phyloP scores from a whole-genome alignment of 805 yeast genomes.

The Brettanomyces naardenensis region DNA sequence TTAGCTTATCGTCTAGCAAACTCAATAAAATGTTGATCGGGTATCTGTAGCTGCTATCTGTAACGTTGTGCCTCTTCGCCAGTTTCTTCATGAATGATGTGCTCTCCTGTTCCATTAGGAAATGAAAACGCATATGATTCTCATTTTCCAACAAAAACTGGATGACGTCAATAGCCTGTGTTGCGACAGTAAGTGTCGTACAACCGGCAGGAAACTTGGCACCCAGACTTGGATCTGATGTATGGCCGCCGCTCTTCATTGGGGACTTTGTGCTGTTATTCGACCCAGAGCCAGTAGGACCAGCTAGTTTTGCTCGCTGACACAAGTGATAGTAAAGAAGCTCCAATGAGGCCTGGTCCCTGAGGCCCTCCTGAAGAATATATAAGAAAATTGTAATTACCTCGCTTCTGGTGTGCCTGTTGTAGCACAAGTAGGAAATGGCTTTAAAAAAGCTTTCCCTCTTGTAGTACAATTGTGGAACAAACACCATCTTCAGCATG shows the following conservation, averaged over 20 bases:
- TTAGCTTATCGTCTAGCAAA: constrained; percentile 53
- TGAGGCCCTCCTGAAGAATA: constrained; percentile 69
- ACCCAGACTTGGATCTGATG: not conserved
- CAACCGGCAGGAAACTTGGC: constrained; percentile 47
- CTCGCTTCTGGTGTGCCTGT: constrained; percentile 73
- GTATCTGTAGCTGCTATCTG: constrained; percentile 42
- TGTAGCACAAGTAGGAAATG: constrained; percentile 59
- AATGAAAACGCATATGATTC: constrained; percentile 60
- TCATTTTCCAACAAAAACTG: constrained; percentile 64
- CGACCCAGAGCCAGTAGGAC: not conserved
- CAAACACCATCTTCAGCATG: constrained; percentile 58
- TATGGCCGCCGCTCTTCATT: not conserved
- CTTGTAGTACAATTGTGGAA: constrained; percentile 58
- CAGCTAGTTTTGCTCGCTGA: constrained; percentile 32
- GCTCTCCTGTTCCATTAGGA: constrained; percentile 70
- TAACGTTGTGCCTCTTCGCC: constrained; percentile 28
- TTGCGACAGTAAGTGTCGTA: constrained; percentile 64
- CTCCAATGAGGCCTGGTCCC: constrained; percentile 52
- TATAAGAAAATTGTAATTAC: constrained; percentile 59
- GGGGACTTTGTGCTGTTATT: not conserved
- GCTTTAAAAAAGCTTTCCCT: constrained; percentile 60
- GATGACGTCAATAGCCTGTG: constrained; percentile 68
- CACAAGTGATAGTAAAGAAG: constrained; percentile 51
- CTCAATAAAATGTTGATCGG: constrained; percentile 67
- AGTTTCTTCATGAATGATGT: constrained; percentile 32